Evolutionary conservation across 116 monocot genomes (phyloP).

Genomic region (Iris pallida): DNA sequence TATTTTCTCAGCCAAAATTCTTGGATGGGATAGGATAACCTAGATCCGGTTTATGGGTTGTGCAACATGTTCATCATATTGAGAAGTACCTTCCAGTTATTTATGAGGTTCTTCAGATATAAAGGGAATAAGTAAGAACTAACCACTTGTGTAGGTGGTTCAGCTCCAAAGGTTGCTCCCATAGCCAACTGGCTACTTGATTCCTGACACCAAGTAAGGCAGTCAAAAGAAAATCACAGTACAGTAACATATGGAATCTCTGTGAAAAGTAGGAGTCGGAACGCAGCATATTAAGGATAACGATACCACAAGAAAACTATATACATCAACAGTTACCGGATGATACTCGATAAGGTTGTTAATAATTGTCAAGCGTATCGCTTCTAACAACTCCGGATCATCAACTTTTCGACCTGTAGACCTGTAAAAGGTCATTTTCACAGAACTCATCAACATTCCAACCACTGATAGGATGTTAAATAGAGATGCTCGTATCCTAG

Average conservation of each 20-base stretch:
- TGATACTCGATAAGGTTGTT: constrained; percentile 87
- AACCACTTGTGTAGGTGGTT: constrained; percentile 45
- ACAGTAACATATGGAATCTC: background rate
- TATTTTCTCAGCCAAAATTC: too few relatives aligned
- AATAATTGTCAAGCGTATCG: constrained; percentile 92
- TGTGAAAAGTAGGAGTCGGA: background rate
- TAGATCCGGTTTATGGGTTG: too few relatives aligned
- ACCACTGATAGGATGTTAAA: background rate
- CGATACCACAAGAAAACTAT: background rate
- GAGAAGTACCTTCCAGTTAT: background rate
- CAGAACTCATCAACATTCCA: constrained; percentile 5
- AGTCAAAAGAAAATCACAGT: background rate
- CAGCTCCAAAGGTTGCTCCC: constrained; percentile 83
- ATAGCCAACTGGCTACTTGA: constrained; percentile 80
- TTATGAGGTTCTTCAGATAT: background rate
- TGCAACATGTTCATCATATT: too few relatives aligned
- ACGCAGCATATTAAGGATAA: background rate
- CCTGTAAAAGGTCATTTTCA: constrained; percentile 33
- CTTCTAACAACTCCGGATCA: constrained; percentile 91
- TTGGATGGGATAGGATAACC: too few relatives aligned
- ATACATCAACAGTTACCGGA: constrained; percentile 49
- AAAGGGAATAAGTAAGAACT: background rate
- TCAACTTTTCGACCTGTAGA: constrained; percentile 83
- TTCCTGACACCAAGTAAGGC: constrained; percentile 52
- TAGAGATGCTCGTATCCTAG: background rate